Percentiles rank a stretch among this genome's conserved stretches.
Conservation (phyloP, 1,284 basidiomycete genomes). For the Flammula alnicola region DNA sequence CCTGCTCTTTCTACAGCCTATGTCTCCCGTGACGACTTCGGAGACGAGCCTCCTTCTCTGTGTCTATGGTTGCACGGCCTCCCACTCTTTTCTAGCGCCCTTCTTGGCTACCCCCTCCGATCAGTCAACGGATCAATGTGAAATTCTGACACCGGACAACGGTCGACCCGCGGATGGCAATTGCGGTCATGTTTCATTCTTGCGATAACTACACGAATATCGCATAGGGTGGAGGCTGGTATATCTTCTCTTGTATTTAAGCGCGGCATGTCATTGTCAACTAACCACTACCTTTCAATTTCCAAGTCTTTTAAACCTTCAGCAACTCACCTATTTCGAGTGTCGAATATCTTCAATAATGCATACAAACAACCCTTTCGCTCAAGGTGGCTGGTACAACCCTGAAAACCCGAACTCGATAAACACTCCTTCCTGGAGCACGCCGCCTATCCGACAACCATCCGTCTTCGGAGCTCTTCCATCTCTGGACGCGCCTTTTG, state of each 20-base stretch:
- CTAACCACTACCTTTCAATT: background rate
- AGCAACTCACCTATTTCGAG: too few species aligned
- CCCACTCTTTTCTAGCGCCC: too few species aligned
- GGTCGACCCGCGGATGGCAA: background rate
- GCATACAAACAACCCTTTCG: constrained; percentile 28
- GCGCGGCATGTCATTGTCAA: background rate
- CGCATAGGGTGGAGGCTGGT: background rate
- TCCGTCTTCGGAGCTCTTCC: constrained; percentile 33
- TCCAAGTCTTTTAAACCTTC: background rate
- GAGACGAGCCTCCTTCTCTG: constrained; percentile 2
- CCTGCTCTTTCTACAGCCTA: too few species aligned
- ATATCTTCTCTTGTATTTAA: background rate
- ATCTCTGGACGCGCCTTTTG: constrained; percentile 14
- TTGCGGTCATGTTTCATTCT: constrained; percentile 5
- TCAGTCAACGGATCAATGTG: constrained; percentile 6
- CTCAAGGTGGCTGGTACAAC: constrained; percentile 28
- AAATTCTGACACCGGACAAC: too few species aligned
- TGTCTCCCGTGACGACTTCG: background rate
- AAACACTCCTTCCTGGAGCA: constrained; percentile 9
- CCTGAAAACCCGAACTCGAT: constrained; percentile 24
- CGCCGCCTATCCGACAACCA: constrained; percentile 18
- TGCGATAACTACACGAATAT: background rate
- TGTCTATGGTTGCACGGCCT: background rate
- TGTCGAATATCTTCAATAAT: constrained; percentile 12
- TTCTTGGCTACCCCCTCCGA: background rate